phyloP scores from a whole-genome alignment of 1,139 yeast species.

The Geotrichum siamense region DNA sequence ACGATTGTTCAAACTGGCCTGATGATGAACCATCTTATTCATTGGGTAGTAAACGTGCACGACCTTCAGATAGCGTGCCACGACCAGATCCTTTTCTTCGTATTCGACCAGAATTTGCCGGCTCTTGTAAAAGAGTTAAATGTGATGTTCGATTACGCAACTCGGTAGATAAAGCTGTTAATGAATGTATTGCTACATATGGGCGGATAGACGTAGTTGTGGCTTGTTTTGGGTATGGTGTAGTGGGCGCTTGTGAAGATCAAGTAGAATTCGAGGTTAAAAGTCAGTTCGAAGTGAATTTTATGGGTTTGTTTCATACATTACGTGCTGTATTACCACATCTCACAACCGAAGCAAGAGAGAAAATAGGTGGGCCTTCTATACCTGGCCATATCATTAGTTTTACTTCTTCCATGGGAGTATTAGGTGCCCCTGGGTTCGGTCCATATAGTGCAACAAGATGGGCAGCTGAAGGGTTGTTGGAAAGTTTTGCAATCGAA shows the following conservation, averaged over 20 bases:
- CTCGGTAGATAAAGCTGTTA: constrained; percentile 17
- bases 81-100: constrained; percentile 12
- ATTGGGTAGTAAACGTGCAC: neutral
- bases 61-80: neutral
- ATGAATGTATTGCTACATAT: constrained; percentile 11
- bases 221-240: constrained; percentile 19
- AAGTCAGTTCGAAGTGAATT: constrained; percentile 19
- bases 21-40: neutral
- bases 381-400: constrained; percentile 17
- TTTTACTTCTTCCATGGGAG: constrained; percentile 19
- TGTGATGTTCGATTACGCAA: constrained; percentile 18
- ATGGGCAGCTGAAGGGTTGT: constrained; percentile 19
- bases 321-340: constrained; percentile 17
- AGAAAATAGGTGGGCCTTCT: neutral
- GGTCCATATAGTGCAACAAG: constrained; percentile 19
- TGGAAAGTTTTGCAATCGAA: constrained; percentile 18
- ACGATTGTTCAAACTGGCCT: constrained; percentile 6
- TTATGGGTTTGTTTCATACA: constrained; percentile 18
- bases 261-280: constrained; percentile 18
- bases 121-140: constrained; percentile 15
- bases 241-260: constrained; percentile 19
- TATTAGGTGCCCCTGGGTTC: constrained; percentile 19
- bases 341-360: constrained; percentile 15
- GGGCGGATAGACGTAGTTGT: constrained; percentile 19
- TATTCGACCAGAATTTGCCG: constrained; percentile 12